A percentile compares a stretch with the other conserved stretches of the same genome.
Evolutionary conservation across 371 early-diverging fungal genomes (phyloP).

Genomic region (Conidiobolus coronatus): DNA sequence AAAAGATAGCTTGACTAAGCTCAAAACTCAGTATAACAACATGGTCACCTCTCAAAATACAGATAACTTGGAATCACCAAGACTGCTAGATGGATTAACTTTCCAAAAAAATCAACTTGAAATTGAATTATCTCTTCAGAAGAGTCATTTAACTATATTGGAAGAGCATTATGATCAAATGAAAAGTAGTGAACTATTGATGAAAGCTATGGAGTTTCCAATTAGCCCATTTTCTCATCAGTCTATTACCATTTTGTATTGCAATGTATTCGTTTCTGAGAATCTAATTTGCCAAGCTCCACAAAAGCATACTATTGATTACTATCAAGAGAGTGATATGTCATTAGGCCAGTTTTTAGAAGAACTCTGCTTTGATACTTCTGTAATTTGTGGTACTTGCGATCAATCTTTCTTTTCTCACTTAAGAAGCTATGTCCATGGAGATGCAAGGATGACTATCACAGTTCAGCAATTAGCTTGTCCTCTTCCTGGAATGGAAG

Average conservation of each 20-base stretch:
- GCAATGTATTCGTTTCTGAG: slow-evolving; percentile 35
- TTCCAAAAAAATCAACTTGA: not conserved
- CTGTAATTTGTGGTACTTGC: slow-evolving; percentile 42
- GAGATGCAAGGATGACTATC: slow-evolving; percentile 46
- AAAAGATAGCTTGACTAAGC: slow-evolving; percentile 18
- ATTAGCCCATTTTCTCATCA: slow-evolving; percentile 46
- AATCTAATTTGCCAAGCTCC: slow-evolving; percentile 49
- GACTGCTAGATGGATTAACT: not conserved
- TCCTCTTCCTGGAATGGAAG: slow-evolving; percentile 33
- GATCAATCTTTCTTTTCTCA: slow-evolving; percentile 45
- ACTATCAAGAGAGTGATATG: slow-evolving; percentile 55
- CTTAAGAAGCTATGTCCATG: slow-evolving; percentile 63
- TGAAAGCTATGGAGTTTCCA: slow-evolving; percentile 19
- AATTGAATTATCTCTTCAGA: not conserved
- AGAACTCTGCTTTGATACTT: slow-evolving; percentile 43
- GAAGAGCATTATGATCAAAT: slow-evolving; percentile 21
- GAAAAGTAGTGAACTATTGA: slow-evolving; percentile 24
- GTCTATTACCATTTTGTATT: slow-evolving; percentile 41
- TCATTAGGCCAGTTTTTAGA: slow-evolving; percentile 74
- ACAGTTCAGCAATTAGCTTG: slow-evolving; percentile 28
- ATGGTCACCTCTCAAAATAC: not conserved
- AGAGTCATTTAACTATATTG: not conserved
- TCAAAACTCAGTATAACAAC: slow-evolving; percentile 1
- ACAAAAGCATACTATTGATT: slow-evolving; percentile 45
- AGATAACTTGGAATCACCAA: not conserved